Evolutionary conservation across 192 early-diverging fungal genomes (phyloP).

Genomic region (Rhizophlyctis rosea): DNA sequence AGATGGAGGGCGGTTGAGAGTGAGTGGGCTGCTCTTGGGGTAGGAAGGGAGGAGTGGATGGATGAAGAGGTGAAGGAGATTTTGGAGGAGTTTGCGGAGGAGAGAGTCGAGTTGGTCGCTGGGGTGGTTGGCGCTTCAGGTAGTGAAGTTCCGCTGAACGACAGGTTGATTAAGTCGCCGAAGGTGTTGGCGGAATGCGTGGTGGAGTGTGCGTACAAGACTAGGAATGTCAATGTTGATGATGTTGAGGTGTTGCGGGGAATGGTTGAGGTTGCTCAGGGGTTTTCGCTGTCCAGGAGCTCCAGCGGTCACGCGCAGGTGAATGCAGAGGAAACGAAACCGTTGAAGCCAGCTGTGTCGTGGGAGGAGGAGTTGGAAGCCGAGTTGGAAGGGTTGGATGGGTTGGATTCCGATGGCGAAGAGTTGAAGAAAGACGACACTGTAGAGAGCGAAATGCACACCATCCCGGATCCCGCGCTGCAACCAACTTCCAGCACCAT

Average conservation of each 20-base stretch:
- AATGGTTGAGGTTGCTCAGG: too few species aligned
- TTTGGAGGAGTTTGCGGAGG: slow-evolving; percentile 4
- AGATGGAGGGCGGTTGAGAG: not conserved
- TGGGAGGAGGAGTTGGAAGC: slow-evolving; percentile 42
- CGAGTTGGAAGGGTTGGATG: slow-evolving; percentile 33
- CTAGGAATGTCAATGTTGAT: too few species aligned
- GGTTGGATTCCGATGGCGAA: too few species aligned
- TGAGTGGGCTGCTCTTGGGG: not conserved
- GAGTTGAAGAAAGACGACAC: too few species aligned
- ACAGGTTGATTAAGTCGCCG: not conserved
- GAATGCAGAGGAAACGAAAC: too few species aligned
- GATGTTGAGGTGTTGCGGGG: slow-evolving; percentile 11
- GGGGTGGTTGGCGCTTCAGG: slow-evolving; percentile 7
- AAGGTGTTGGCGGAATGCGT: slow-evolving; percentile 15
- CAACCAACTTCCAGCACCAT: too few species aligned
- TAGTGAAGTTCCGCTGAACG: not conserved
- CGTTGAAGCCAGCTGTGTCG: not conserved
- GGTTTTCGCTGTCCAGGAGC: too few species aligned
- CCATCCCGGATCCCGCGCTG: too few species aligned
- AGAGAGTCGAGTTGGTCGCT: slow-evolving; percentile 15
- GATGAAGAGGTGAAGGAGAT: not conserved
- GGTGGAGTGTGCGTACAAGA: slow-evolving; percentile 35
- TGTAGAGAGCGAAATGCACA: too few species aligned
- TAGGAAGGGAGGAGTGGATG: not conserved
- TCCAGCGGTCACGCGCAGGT: not conserved